Evolutionary conservation across 176 grass and related monocot genomes (phyloP), one percentile per base, ranked within the genome.

Genomic region (Eragrostis nindensis): DNA sequence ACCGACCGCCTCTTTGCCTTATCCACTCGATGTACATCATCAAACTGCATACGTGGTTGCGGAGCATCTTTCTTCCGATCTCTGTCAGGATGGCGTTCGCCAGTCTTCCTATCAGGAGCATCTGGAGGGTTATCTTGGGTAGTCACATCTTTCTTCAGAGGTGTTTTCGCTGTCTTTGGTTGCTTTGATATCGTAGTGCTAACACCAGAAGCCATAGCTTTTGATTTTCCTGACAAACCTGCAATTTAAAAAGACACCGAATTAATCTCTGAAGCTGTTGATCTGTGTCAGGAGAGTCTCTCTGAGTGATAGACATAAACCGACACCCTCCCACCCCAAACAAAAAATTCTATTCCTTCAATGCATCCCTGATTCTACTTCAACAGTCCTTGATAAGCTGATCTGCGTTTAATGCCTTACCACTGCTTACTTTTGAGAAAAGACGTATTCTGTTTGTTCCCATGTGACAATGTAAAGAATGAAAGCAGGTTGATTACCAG

Each of bases 1-100:
- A 97, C 57, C 7, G 91, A 87, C 43, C 66, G 73, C 42, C 72
- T 91, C 71, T 89, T 97, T 49, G 80, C 73, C 80, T 93, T 97
- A 27, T 76, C 91, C 50, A 93, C 86, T 41, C 77, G 68, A 17
- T 83, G 77, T 72, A 61, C 57, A 84, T 93, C 86, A 87, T 93
- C 94, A 70, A 91, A 87, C 56, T 97, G 94, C 84, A 97, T 91
- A 43, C 81, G 62, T 60, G 91, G 86, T 42, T 90, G 86, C 68
- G 81, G 83, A 39, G 65, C 50, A 62, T 89, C 88, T 72, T 93
- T 91, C 56, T 91, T 93, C 32, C 84, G 79, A 41, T 86, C 87
- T 74, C 83, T 93, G n/a, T 89, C 90, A 63, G 48, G 70, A 24
- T 26, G 76, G 4, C 38, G 71, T 53, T 86, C 80, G 16, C 62